Conservation (phyloP, 495 filamentous ascomycete species). For the Talaromyces trachyspermus region DNA sequence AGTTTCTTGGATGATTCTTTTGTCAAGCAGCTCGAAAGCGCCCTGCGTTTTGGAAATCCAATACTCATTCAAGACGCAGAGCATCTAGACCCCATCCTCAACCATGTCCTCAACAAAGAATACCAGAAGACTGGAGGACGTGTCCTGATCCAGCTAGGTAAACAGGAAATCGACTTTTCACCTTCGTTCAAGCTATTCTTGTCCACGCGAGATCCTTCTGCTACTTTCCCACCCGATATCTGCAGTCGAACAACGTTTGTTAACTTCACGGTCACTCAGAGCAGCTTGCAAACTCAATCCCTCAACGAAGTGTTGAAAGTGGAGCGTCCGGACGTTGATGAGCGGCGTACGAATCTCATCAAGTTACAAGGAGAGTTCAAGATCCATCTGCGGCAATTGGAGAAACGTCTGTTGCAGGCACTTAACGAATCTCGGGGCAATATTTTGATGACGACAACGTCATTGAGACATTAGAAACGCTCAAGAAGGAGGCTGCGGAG, state of each 20-base stretch:
- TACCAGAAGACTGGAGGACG: slow-evolving; percentile 99
- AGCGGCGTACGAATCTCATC: slow-evolving; percentile 89
- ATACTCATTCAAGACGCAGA: slow-evolving; percentile 99
- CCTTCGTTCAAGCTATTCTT: slow-evolving; percentile 93
- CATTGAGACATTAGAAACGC: slow-evolving; percentile 93
- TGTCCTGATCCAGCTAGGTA: slow-evolving; percentile 95
- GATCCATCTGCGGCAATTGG: slow-evolving; percentile 89
- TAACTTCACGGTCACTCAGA: slow-evolving; percentile 98
- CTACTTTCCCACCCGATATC: slow-evolving; percentile 93
- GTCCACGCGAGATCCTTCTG: slow-evolving; percentile 92
- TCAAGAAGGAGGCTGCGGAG: slow-evolving; percentile 94
- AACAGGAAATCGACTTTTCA: slow-evolving; percentile 99
- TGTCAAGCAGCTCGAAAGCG: slow-evolving; percentile 93
- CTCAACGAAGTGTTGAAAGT: slow-evolving; percentile 95
- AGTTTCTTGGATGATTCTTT: slow-evolving; percentile 98
- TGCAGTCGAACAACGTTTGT: slow-evolving; percentile 98
- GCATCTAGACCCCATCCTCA: slow-evolving; percentile 92
- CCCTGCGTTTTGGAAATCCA: slow-evolving; percentile 93
- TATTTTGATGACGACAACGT: slow-evolving; percentile 98
- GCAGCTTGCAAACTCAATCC: slow-evolving; percentile 95
- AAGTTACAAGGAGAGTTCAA: slow-evolving; percentile 99
- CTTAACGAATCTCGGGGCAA: slow-evolving; percentile 97
- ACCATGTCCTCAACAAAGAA: slow-evolving; percentile 98
- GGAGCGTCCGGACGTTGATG: slow-evolving; percentile 96
- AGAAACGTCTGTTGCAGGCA: slow-evolving; percentile 88